phyloP scores from a whole-genome alignment of 192 early-diverging fungal genomes.

The Mortierella hygrophila region DNA sequence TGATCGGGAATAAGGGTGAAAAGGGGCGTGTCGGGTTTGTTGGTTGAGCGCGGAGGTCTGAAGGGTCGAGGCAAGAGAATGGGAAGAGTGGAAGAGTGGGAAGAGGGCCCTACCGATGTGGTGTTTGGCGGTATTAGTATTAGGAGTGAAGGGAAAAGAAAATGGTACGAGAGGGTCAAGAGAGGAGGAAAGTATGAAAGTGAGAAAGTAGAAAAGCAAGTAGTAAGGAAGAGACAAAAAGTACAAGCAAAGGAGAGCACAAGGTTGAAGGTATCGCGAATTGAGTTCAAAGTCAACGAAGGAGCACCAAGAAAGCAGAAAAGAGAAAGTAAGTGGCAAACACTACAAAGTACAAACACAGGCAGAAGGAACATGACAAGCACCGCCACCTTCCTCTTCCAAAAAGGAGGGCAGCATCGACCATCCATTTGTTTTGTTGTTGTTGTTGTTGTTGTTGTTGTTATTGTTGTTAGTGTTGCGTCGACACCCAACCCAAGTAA shows the following conservation, averaged over 20 bases:
- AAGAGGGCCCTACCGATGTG: background rate
- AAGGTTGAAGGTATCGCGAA: background rate
- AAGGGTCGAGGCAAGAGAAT: background rate
- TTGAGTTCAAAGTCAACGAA: background rate
- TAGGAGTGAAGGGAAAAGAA: background rate
- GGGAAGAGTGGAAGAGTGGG: background rate
- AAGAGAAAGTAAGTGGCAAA: background rate
- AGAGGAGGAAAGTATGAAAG: background rate
- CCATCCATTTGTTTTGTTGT: too few relatives aligned
- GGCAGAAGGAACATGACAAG: background rate
- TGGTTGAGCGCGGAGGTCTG: constrained; percentile 6
- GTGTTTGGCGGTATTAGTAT: background rate
- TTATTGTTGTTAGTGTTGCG: background rate
- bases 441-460: too few relatives aligned
- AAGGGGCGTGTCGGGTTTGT: constrained; percentile 11
- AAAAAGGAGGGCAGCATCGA: too few relatives aligned
- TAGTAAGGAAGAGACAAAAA: too few relatives aligned
- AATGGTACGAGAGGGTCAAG: too few relatives aligned
- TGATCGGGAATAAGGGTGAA: background rate
- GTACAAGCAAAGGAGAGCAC: background rate
- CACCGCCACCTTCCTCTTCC: background rate
- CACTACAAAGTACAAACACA: background rate
- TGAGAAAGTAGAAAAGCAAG: background rate
- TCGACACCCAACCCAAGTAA: background rate
- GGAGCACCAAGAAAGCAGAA: background rate